Evolutionary conservation across 345 rosid species (phyloP).

Genomic region (Eucalyptus cloeziana): DNA sequence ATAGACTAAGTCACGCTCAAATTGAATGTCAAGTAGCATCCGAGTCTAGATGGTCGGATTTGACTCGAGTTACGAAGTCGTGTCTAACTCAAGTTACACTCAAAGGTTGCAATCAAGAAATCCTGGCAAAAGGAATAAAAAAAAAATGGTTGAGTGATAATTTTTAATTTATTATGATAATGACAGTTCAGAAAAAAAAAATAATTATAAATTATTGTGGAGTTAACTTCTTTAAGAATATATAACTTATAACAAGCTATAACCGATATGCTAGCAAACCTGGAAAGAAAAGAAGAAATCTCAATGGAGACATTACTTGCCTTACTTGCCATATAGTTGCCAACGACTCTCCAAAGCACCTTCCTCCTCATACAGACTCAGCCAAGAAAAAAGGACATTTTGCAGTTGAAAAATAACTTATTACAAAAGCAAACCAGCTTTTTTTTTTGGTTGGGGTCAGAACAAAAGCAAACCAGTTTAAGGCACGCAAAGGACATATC

Average conservation of each 20-base stretch:
- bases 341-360: not conserved
- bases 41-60: not conserved
- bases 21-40: not conserved
- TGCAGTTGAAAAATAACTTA: too few relatives aligned
- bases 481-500: too few relatives aligned
- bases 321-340: too few relatives aligned
- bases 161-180: too few relatives aligned
- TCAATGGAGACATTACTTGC: not conserved
- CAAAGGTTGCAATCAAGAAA: not conserved
- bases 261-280: rapidly evolving
- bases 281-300: too few relatives aligned
- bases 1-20: not conserved
- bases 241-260: rapidly evolving
- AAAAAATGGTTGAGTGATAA: rapidly evolving
- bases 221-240: too few relatives aligned
- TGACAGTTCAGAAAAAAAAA: rapidly evolving
- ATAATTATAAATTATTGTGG: too few relatives aligned
- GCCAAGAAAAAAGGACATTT: too few relatives aligned
- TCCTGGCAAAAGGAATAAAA: not conserved
- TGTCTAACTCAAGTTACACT: too few relatives aligned
- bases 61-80: not conserved
- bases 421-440: too few relatives aligned
- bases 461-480: too few relatives aligned
- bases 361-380: not conserved
- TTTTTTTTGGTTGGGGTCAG: too few relatives aligned